phyloP scores from a whole-genome alignment of 2,329 filamentous ascomycete species.

The Alternaria longipes region DNA sequence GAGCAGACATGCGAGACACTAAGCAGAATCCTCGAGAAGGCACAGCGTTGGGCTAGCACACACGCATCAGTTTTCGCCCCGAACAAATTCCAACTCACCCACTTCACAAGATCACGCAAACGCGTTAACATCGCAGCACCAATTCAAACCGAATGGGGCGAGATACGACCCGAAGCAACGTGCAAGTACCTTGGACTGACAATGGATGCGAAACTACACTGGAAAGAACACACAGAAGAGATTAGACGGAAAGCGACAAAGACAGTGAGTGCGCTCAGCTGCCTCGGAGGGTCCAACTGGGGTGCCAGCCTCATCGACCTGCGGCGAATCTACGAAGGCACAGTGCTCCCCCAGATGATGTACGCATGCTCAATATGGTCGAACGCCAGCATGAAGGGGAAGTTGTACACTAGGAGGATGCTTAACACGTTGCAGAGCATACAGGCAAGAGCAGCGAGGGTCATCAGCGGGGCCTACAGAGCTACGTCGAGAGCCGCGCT shows the following conservation, averaged over 20 bases:
- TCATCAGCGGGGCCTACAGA: constrained; percentile 33
- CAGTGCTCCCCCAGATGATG: constrained; percentile 41
- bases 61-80: constrained; percentile 39
- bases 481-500: constrained; percentile 32
- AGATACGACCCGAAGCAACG: constrained; percentile 18
- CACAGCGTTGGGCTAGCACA: constrained; percentile 31
- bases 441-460: constrained; percentile 30
- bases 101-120: constrained; percentile 33
- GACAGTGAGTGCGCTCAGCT: constrained; percentile 21
- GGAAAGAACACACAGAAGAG: constrained; percentile 21
- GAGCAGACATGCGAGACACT: constrained; percentile 29
- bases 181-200: constrained; percentile 30
- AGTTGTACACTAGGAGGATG: constrained; percentile 24
- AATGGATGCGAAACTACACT: constrained; percentile 26
- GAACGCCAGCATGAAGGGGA: constrained; percentile 22
- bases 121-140: constrained; percentile 15
- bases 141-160: constrained; percentile 29
- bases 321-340: constrained; percentile 37
- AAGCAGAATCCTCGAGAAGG: constrained; percentile 20
- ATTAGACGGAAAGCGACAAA: constrained; percentile 23
- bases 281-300: constrained; percentile 25
- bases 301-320: constrained; percentile 27
- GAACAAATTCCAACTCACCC: constrained; percentile 42
- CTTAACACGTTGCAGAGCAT: constrained; percentile 26
- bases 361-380: constrained; percentile 40